Base-by-base conservation (phyloP, 352 stramenopile species). In the Globisporangium spiculum region DNA sequence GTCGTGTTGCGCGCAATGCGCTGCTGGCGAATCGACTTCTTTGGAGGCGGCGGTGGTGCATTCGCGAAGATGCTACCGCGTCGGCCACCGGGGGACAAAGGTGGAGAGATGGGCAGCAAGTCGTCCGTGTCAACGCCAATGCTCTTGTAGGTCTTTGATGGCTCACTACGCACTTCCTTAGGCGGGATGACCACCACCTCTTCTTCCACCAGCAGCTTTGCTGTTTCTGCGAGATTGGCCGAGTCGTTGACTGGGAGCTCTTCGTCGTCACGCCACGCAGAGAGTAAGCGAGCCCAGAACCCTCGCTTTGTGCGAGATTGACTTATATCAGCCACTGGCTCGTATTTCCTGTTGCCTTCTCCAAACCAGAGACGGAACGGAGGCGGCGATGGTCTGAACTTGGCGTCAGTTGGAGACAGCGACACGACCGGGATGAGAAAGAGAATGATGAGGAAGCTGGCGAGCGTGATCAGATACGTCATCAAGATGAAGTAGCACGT, bases 401-500 rank as follows among this genome's bases (percentile, higher is more conserved):
- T 56, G 4, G 62, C 41, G 48, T 74, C 63, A 26, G 34, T 22
- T n/a, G 36, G 22, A 44, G 18, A 59, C n/a, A 3, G n/a, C 14
- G 46, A 32, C 30, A 30, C 52, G 30, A 91, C 78, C 0, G 81
- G 81, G n/a, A 89, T 66, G 27, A 84, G 52, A 9, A 71, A 72
- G 36, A 93, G 58, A 30, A 93, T 68, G 22, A 72, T 48, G 9
- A 91, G 69, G 7, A 76, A 65, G 6, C 60, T 56, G 4, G 66
- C 60, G 32, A 89, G 69, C 24, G 69, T 56, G 30, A 77, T 36
- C 9, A 77, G 59, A 55, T 89, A 77, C 22, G 71, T 53, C 20
- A 67, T 60, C 22, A 81, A 71, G 36, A 80, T 71, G 60, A 86
- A 75, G 41, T 74, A 71, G 64, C 83, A 93, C 18, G 77, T 78